phyloP scores from a whole-genome alignment of 495 filamentous ascomycete genomes.

The Annulohypoxylon bovei region DNA sequence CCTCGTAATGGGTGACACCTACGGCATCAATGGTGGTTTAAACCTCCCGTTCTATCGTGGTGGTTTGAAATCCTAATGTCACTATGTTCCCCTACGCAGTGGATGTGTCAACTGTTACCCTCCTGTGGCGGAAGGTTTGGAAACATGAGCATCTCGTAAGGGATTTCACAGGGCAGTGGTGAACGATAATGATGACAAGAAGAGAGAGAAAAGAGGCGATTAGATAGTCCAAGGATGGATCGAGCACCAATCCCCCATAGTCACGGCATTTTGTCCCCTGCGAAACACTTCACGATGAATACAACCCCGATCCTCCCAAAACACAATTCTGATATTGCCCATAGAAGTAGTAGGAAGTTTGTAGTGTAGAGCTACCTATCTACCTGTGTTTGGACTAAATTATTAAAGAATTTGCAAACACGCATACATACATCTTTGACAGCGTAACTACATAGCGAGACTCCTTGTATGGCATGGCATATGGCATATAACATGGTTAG shows the following conservation, averaged over 20 bases:
- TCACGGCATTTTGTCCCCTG: slow-evolving; percentile 45
- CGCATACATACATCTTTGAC: neutral
- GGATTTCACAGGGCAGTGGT: slow-evolving; percentile 16
- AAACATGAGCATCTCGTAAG: slow-evolving; percentile 21
- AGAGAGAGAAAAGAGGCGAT: slow-evolving; percentile 33
- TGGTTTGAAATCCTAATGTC: slow-evolving; percentile 6
- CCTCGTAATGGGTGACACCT: slow-evolving; percentile 31
- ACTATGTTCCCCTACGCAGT: slow-evolving; percentile 12
- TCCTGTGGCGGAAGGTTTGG: slow-evolving; percentile 23
- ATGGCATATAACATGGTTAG: no score
- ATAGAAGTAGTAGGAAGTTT: slow-evolving; percentile 11
- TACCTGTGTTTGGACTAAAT: neutral
- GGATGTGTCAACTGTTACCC: neutral
- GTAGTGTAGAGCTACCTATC: slow-evolving; percentile 4
- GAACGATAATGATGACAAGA: slow-evolving; percentile 30
- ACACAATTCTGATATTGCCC: slow-evolving; percentile 5
- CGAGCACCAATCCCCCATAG: slow-evolving; percentile 36
- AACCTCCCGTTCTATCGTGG: neutral
- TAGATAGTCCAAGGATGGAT: slow-evolving; percentile 44
- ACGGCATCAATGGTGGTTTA: slow-evolving; percentile 4
- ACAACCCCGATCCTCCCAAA: slow-evolving; percentile 37
- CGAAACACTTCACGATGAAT: slow-evolving; percentile 46
- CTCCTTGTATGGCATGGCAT: neutral
- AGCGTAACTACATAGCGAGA: neutral
- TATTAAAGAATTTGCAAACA: neutral